Evolutionary conservation across 345 rosid genomes (phyloP).

Genomic region (Mallotus nudiflorus): DNA sequence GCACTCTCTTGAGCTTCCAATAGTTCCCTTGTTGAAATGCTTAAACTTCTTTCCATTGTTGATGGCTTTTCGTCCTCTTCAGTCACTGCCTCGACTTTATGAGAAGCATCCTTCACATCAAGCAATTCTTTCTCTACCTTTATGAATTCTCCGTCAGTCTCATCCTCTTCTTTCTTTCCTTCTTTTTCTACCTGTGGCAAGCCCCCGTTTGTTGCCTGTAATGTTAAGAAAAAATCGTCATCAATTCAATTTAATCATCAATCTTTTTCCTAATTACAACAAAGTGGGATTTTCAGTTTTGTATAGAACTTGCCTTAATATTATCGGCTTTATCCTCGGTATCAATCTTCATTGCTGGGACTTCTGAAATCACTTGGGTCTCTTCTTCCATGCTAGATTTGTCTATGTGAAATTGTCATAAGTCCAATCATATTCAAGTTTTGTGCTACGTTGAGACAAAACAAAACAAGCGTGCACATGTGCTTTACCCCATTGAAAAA

Average conservation of each 20-base stretch:
- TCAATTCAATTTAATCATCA: too few species aligned
- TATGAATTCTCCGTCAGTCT: slow-evolving; percentile 79
- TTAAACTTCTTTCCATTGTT: slow-evolving; percentile 46
- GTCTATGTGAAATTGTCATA: slow-evolving; percentile 10
- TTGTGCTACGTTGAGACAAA: too few species aligned
- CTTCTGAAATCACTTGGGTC: slow-evolving; percentile 47
- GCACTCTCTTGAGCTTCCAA: slow-evolving; percentile 82
- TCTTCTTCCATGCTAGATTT: slow-evolving; percentile 53
- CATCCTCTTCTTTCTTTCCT: slow-evolving; percentile 79
- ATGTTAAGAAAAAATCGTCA: too few species aligned
- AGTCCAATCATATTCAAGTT: neutral
- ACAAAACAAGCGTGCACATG: too few species aligned
- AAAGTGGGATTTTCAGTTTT: neutral
- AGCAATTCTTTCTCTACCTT: slow-evolving; percentile 86
- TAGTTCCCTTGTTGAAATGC: slow-evolving; percentile 63
- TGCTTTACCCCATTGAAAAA: too few species aligned
- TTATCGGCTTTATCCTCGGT: slow-evolving; percentile 37
- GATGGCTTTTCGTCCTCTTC: slow-evolving; percentile 29
- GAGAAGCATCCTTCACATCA: slow-evolving; percentile 56
- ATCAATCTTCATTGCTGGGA: slow-evolving; percentile 50
- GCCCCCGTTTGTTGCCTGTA: slow-evolving; percentile 57
- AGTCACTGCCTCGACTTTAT: slow-evolving; percentile 27
- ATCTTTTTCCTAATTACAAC: too few species aligned
- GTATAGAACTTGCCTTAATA: slow-evolving; percentile 46
- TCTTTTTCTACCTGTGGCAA: slow-evolving; percentile 40